Base-by-base conservation (phyloP, 2,329 filamentous ascomycete species). In the Paramyrothecium roridum region DNA sequence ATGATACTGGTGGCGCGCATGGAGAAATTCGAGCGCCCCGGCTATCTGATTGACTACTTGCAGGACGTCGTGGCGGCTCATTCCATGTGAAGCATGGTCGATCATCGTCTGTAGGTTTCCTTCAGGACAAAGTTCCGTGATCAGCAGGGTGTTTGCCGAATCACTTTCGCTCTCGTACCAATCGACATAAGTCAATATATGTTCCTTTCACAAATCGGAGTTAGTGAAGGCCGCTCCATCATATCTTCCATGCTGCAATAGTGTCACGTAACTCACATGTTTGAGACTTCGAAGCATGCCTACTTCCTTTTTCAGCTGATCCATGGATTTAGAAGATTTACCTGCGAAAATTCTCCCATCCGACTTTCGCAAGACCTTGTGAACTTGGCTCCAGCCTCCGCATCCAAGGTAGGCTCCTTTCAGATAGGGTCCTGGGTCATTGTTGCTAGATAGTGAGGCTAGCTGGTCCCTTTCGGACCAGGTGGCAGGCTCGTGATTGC, bases 61-160 rank as follows among this genome's bases (percentile, higher is more conserved):
- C 0, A 69, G 37, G 1, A 64, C 58, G 6, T 67, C 61, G 1
- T 26, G 46, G 11, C 57, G 56, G 0, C 40, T 45, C 43, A 67
- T 52, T 3, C 62, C 63, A 8, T 59, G 45, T 3, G 59, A 53
- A 2, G 59, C 60, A 46, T 59, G 51, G 56, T 70, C 57, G 37
- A 69, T 65, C 19, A 57, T 53, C 1, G 57, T 55, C 53, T 71
- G 65, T 1, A 72, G 59, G 16, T 60, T 66, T 1, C 67, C 68
- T 4, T 57, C 54, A 2, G 54, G 51, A 23, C 70, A 72, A 3
- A 70, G 61, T 52, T 72, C 70, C 21, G 65, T 69, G 8, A 72
- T 55, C 3, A 72, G 63, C 16, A 71, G 48, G 8, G 62, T 62
- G 26, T 30, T 30, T 3, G 60, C 60, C 1, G 50, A 53, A 2